Evolutionary conservation across 2,329 filamentous ascomycete species (phyloP), one percentile per base, ranked within the genome.

Genomic region (Colletotrichum nymphaeae): DNA sequence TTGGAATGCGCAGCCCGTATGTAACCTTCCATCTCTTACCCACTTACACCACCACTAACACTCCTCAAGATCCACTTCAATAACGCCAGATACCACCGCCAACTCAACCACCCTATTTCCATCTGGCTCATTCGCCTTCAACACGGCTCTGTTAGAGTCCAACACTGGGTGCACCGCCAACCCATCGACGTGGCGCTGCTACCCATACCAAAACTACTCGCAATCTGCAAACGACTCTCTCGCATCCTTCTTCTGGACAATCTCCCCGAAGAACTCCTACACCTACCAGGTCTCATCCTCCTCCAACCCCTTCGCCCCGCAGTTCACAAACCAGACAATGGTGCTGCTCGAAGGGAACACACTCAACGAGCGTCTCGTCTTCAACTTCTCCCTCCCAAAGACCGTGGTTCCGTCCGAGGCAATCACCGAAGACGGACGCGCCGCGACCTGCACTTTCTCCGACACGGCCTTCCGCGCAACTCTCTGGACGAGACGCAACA

Each of bases 181-280:
- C 76, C 75, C 88, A 0, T 81, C 84, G 5, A 90, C 90, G 1
- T 94, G 91, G 90, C 84, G 84, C 67, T 94, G 92, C 83, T 89
- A 87, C 73, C 90, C 91, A 1, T 89, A 88, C 77, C 83, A 81
- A 3, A 84, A 85, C 35, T 91, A 89, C 81, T 37, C 70, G 11
- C 35, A 73, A 24, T 49, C 66, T 11, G 80, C 75, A 14, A 82
- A 84, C 24, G 82, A 83, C 4, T 79, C 85, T 5, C 91, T 93
- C 63, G 84, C 88, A 0, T 88, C 86, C 7, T 92, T 93, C 80
- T 86, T 89, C 78, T 93, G 91, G 91, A 84, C 88, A 71, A 90
- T 94, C 70, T 80, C 81, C 2, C 78, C 83, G 4, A 74, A 78
- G n/a, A 82, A 84, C 55, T 76, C 79, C 16, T 79, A 79, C 37